A percentile compares a stretch with the other conserved stretches of the same genome.
Evolutionary conservation across 768 basidiomycete genomes (phyloP).

Genomic region (Steccherinum ochraceum): DNA sequence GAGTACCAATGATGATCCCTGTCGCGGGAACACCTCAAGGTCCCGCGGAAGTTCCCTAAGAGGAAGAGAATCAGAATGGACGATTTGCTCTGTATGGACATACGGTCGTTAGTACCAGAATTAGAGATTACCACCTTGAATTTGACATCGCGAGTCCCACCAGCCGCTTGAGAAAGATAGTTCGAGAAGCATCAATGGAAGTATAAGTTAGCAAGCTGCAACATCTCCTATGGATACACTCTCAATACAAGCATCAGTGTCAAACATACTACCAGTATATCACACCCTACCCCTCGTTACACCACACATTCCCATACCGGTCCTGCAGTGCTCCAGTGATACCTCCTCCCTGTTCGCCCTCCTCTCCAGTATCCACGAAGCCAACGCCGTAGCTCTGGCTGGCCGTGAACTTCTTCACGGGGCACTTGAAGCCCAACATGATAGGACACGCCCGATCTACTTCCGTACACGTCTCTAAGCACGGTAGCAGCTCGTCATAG

Average conservation of each 20-base stretch:
- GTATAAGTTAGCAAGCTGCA: background rate
- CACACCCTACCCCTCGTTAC: slow-evolving; percentile 36
- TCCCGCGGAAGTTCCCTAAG: background rate
- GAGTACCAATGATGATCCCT: background rate
- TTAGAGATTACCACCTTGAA: background rate
- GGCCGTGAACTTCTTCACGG: slow-evolving; percentile 54
- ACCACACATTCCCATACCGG: slow-evolving; percentile 73
- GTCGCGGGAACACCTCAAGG: background rate
- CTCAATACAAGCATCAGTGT: background rate
- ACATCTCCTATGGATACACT: background rate
- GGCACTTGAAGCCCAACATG: slow-evolving; percentile 68
- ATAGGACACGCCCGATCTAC: slow-evolving; percentile 74
- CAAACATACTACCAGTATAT: background rate
- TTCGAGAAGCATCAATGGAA: background rate
- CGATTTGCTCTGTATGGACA: background rate
- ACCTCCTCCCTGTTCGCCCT: slow-evolving; percentile 43
- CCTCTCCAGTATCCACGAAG: slow-evolving; percentile 51
- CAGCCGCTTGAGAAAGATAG: background rate
- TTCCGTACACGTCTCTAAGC: slow-evolving; percentile 69
- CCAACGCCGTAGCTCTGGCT: slow-evolving; percentile 70
- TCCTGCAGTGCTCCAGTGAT: slow-evolving; percentile 53
- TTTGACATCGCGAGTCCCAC: background rate
- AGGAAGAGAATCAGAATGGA: background rate
- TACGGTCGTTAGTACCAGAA: background rate
- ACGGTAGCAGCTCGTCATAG: slow-evolving; percentile 68